Base-by-base conservation (phyloP, 2,329 filamentous ascomycete genomes). In the Colletotrichum lini region DNA sequence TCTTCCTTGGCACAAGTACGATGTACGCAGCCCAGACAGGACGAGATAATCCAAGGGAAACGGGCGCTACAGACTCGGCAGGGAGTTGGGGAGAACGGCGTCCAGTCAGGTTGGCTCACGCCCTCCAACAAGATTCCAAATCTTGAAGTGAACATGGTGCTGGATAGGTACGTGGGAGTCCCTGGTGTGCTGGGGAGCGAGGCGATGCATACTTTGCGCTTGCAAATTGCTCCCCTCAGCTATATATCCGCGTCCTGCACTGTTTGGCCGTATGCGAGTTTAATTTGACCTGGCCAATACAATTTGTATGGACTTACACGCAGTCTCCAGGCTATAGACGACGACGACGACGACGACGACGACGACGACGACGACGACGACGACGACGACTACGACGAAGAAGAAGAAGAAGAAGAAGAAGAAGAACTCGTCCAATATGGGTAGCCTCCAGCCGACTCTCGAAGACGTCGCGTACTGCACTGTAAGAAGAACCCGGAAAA, bases 381-480 rank as follows among this genome's bases (percentile, higher is more conserved):
- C 52, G 10, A 50, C 9, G 21, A 23, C 13, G 13, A 30, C 50
- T n/a, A n/a, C n/a, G n/a, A n/a, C n/a, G n/a, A n/a, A n/a, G n/a
- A n/a, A n/a, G n/a, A n/a, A n/a, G n/a, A n/a, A n/a, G n/a, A n/a
- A n/a, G n/a, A n/a, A n/a, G 50, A 26, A 2, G 13, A 30, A 23
- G 50, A 18, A 21, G 9, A 56, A 56, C 18, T 38, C 30, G 21
- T 35, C 9, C 53, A 70, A n/a, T 3, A 70, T 70, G 67, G 61
- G 67, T 47, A 70, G 67, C 67, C 26, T 60, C 5, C 60, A 68
- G 18, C 38, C 40, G 10, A n/a, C 5, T n/a, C 5, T 18, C 30
- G n/a, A 45, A 26, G 67, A 70, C 15, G 38, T 38, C 12, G 67
- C 67, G 26, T 70, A 70, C 5, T 70, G 67, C 54, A 70, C 67